Evolutionary conservation across 306 rosid genomes (phyloP), one percentile per base, ranked within the genome.

Genomic region (Macrotyloma uniflorum): DNA sequence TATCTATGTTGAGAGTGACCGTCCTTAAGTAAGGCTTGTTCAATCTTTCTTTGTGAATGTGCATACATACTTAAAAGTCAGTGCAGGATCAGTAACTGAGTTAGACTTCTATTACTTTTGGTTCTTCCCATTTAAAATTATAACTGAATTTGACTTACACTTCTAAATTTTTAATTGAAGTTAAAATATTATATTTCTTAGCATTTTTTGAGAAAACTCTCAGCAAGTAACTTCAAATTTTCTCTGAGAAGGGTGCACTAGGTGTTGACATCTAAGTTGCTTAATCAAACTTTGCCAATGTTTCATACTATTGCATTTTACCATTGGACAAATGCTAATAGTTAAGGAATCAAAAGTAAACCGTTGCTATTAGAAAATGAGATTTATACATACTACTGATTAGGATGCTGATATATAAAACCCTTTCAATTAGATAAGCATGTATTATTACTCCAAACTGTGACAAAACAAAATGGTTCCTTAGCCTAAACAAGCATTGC

Each of bases 201-300:
- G 47, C 15, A 5, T 12, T 42, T 42, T 42, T 42, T 5, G 12
- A 42, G 15, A 42, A 42, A 19, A 32, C 49, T 35, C 18, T 58
- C 57, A 20, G 33, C 50, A 2, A 23, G 45, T 11, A 38, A 38
- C 40, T 79, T 62, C 58, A 58, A 58, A 33, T 14, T 20, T 62
- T 54, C 55, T 55, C 32, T 61, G 33, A 5, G 22, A 43, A 28
- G 23, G 13, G 55, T 26, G n/a, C 46, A n/a, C 28, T 18, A 54
- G 64, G 84, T 74, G 26, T 80, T 66, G 80, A 80, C 65, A 54
- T 80, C 70, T 14, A 45, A 38, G 84, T 46, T 74, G 54, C 55
- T 67, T 36, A 57, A 67, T 67, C 47, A 3, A 57, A 51, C 51
- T 33, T 9, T 64, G 50, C 13, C 46, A 12, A 18, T 10, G 54